A percentile compares a stretch with the other conserved stretches of the same genome.
Conservation (phyloP, 2,329 filamentous ascomycete species). For the Trichoderma sp. region DNA sequence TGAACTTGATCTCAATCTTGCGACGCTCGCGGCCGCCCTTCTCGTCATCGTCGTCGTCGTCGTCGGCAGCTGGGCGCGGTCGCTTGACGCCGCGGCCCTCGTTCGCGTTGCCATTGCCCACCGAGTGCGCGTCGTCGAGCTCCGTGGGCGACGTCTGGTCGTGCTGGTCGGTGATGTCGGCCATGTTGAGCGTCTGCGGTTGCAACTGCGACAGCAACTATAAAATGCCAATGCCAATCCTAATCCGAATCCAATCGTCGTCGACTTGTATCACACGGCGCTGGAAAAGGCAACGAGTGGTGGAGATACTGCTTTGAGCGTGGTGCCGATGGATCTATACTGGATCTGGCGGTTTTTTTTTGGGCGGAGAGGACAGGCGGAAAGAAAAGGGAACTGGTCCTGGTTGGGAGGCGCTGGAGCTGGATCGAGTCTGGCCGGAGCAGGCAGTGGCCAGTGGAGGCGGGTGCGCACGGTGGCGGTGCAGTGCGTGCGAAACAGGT, state of each 20-base stretch:
- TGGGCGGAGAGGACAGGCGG: slow-evolving; percentile 30
- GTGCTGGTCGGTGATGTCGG: slow-evolving; percentile 77
- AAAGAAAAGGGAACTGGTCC: slow-evolving; percentile 47
- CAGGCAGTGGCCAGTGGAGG: background rate
- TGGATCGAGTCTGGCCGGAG: slow-evolving; percentile 39
- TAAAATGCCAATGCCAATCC: slow-evolving; percentile 22
- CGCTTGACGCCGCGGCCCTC: slow-evolving; percentile 88
- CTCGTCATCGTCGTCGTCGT: slow-evolving; percentile 96
- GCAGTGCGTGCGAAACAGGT: slow-evolving; percentile 16
- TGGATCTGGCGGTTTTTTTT: slow-evolving; percentile 52
- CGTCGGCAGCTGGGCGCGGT: slow-evolving; percentile 77
- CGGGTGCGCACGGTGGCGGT: slow-evolving; percentile 14
- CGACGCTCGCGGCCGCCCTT: slow-evolving; percentile 96
- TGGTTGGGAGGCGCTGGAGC: slow-evolving; percentile 33
- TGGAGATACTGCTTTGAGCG: slow-evolving; percentile 65
- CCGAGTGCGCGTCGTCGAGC: slow-evolving; percentile 68
- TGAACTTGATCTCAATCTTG: slow-evolving; percentile 99
- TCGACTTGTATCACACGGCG: slow-evolving; percentile 25
- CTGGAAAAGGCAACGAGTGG: slow-evolving; percentile 54
- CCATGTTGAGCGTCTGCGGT: slow-evolving; percentile 49
- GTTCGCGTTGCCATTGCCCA: slow-evolving; percentile 69
- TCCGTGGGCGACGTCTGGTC: slow-evolving; percentile 72
- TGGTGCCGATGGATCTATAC: slow-evolving; percentile 65
- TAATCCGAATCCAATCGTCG: slow-evolving; percentile 23
- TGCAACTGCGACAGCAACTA: slow-evolving; percentile 20